Conservation (phyloP, 306 rosid species). For the Pachyrhizus erosus region DNA sequence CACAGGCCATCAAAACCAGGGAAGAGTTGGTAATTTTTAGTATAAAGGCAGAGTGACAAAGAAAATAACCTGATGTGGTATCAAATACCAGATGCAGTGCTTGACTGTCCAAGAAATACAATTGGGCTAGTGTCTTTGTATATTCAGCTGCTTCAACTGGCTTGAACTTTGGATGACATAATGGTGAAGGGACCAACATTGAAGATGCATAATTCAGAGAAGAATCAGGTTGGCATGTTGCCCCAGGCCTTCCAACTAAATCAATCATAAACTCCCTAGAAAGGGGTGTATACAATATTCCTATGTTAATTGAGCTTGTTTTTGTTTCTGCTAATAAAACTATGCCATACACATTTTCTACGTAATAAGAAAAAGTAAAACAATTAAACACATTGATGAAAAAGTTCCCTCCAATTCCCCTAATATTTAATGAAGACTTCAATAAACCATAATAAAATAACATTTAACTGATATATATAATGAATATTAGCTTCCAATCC, state of each 20-base stretch:
- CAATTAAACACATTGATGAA: slow-evolving; percentile 11
- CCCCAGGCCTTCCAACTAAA: slow-evolving; percentile 87
- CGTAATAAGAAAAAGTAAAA: slow-evolving; percentile 11
- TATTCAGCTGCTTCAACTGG: slow-evolving; percentile 65
- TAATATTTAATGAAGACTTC: neutral
- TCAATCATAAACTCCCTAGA: slow-evolving; percentile 89
- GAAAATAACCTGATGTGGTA: slow-evolving; percentile 68
- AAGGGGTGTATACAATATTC: slow-evolving; percentile 21
- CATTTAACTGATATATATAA: neutral
- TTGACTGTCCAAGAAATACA: slow-evolving; percentile 76
- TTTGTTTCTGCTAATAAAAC: slow-evolving; percentile 20
- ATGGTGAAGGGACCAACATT: slow-evolving; percentile 77
- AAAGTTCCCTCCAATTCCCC: neutral
- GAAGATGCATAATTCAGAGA: slow-evolving; percentile 86
- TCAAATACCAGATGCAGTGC: slow-evolving; percentile 77
- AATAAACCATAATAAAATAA: slow-evolving; percentile 13
- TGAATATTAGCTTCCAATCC: neutral
- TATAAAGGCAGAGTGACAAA: slow-evolving; percentile 29
- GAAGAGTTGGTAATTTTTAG: slow-evolving; percentile 13
- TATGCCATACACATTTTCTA: neutral
- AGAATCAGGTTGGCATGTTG: slow-evolving; percentile 79
- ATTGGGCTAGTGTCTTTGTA: slow-evolving; percentile 78
- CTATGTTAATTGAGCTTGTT: slow-evolving; percentile 3
- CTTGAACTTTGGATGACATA: slow-evolving; percentile 87
- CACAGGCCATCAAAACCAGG: neutral